Evolutionary conservation across 306 rosid genomes (phyloP), one percentile per base, ranked within the genome.

Genomic region (Cucumis hystrix): DNA sequence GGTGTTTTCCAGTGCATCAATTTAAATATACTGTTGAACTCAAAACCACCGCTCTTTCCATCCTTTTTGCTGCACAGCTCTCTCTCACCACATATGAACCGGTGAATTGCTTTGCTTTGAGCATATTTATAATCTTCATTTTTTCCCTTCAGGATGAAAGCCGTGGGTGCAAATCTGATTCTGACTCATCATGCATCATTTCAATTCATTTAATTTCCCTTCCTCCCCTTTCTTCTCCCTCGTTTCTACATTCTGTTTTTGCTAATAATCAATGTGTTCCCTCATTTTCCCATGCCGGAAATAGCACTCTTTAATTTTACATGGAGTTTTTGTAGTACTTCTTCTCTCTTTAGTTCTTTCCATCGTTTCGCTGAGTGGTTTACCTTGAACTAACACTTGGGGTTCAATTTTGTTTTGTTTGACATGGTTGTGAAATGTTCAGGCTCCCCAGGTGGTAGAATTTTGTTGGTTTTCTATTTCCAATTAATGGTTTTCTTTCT

Each of bases 21-120:
- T 77, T 56, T 64, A 77, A 77, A 83, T 81, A 83, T 75, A 43
- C 77, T 58, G 37, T 78, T 82, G 80, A 83, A 74, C 76, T 72
- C 63, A 69, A 65, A 83, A 74, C 43, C 49, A 74, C 43, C 49
- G 3, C 49, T 2, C 23, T 54, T 77, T 76, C 54, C 71, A n/a
- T 74, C 43, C 71, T 73, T 73, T 73, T 73, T 73, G 77, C 37
- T 33, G 37, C 37, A 33, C 77, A 52, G 43, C 63, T 54, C 33
- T 73, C 16, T 73, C 16, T 51, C 77, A 73, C 63, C 77, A 73
- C 33, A 7, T 52, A 54, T 73, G 77, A 73, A 73, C 62, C 62
- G 45, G 61, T 52, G 77, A 73, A 52, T 49, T 73, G 62, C 62
- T 73, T 73, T 33, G 37, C 37, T 33, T 33, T 28, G 61, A 73